phyloP scores from a whole-genome alignment of 257 asterid genomes.

The Striga asiatica region DNA sequence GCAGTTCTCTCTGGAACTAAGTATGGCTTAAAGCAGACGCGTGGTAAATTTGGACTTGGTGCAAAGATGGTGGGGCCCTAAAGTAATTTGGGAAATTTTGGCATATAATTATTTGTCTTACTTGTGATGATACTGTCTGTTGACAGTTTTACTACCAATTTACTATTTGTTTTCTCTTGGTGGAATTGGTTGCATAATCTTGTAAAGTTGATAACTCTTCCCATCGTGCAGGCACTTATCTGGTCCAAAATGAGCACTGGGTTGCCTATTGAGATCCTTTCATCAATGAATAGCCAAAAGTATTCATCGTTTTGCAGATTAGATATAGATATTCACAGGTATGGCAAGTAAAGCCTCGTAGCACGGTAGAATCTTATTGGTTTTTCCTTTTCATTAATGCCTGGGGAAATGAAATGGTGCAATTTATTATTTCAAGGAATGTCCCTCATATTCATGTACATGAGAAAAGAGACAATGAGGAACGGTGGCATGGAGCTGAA shows the following conservation, averaged over 20 bases:
- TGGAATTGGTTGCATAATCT: neutral
- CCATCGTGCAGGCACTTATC: slow-evolving; percentile 60
- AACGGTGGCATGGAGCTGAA: slow-evolving; percentile 86
- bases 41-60: slow-evolving; percentile 91
- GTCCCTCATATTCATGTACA: slow-evolving; percentile 84
- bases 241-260: slow-evolving; percentile 99
- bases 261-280: slow-evolving; percentile 74
- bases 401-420: slow-evolving; percentile 6
- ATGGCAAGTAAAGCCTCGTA: slow-evolving; percentile 15
- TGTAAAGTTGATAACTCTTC: slow-evolving; percentile 1
- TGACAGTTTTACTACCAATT: slow-evolving; percentile 8
- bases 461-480: slow-evolving; percentile 50
- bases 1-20: slow-evolving; percentile 93
- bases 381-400: slow-evolving; percentile 4
- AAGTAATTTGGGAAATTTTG: slow-evolving; percentile 4
- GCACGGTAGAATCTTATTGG: slow-evolving; percentile 4
- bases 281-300: slow-evolving; percentile 70
- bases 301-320: slow-evolving; percentile 76
- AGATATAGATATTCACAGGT: slow-evolving; percentile 79
- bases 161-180: neutral
- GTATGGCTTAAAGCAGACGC: slow-evolving; percentile 91
- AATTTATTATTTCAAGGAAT: slow-evolving; percentile 37
- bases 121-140: neutral
- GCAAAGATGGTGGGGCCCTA: slow-evolving; percentile 76
- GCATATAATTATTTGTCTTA: neutral